These are phyloP conservation scores for Acrodontium crateriforme DNA, from an alignment of 2,329 filamentous ascomycete species.

Conservation along the genomic window DNA sequence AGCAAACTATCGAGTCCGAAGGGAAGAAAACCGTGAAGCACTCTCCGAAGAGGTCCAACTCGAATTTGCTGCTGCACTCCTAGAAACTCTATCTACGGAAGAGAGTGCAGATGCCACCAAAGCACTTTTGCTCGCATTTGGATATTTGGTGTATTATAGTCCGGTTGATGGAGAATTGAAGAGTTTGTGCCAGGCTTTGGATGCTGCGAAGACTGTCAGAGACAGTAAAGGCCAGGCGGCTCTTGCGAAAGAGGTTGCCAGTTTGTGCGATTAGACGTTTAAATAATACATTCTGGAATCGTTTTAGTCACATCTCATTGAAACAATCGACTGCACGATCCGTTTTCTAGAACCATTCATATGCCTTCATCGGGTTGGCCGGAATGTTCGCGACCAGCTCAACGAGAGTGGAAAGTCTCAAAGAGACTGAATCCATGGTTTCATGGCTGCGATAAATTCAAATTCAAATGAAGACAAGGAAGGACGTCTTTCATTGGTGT, in stretches of 20 bases:
- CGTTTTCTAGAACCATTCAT: too few species aligned
- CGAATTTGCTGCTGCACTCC: conserved; percentile 59
- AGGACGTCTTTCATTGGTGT: too few species aligned
- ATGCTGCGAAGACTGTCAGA: conserved; percentile 51
- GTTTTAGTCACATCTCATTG: too few species aligned
- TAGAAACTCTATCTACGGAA: conserved; percentile 55
- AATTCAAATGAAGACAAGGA: too few species aligned
- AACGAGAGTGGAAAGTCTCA: too few species aligned
- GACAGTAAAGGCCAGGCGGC: conserved; percentile 23
- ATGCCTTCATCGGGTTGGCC: too few species aligned
- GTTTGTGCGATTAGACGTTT: conserved; percentile 10
- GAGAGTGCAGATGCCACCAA: conserved; percentile 51
- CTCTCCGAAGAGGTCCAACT: conserved; percentile 69
- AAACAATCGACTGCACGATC: too few species aligned
- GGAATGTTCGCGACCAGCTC: too few species aligned
- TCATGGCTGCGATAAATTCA: too few species aligned
- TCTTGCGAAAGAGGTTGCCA: conserved; percentile 19
- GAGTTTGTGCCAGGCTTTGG: conserved; percentile 66
- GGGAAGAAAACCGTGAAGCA: conserved; percentile 38
- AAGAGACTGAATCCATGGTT: too few species aligned
- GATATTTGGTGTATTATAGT: conserved; percentile 59
- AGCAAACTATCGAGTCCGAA: conserved; percentile 52
- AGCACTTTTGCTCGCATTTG: conserved; percentile 62
- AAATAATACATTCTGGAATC: background rate
- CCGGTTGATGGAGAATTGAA: conserved; percentile 59